Evolutionary conservation across 176 grass and related monocot genomes (phyloP).

Genomic region (Coix lacrymajobi): DNA sequence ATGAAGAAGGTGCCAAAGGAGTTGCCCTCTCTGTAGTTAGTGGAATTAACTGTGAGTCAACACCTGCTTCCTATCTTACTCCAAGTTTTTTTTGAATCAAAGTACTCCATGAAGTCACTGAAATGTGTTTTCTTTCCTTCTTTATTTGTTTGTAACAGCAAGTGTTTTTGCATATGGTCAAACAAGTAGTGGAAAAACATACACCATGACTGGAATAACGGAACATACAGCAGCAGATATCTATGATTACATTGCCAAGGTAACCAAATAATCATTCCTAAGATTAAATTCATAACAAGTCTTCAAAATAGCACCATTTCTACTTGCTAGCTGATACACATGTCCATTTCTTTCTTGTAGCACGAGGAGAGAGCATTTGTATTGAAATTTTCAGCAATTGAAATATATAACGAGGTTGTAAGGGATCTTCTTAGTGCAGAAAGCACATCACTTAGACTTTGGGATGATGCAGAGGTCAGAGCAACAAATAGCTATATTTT

Average conservation of each 20-base stretch:
- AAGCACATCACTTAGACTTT: conserved; percentile 63
- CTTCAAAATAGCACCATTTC: neutral
- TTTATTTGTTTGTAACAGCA: conserved; percentile 36
- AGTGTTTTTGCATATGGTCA: conserved; percentile 99
- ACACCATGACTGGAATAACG: conserved; percentile 96
- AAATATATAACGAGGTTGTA: conserved; percentile 95
- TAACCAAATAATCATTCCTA: conserved; percentile 15
- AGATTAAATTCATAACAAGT: neutral
- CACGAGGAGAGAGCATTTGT: conserved; percentile 95
- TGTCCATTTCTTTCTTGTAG: conserved; percentile 39
- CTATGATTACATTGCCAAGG: conserved; percentile 91
- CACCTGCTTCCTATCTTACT: conserved; percentile 6
- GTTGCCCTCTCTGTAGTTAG: conserved; percentile 94
- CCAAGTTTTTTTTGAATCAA: neutral
- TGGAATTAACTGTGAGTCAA: conserved; percentile 88
- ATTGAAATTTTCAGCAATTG: conserved; percentile 89
- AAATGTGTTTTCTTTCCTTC: neutral
- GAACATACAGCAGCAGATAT: conserved; percentile 84
- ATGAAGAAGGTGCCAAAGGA: conserved; percentile 72
- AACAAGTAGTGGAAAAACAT: conserved; percentile 99
- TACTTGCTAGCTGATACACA: neutral
- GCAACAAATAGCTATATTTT: neutral
- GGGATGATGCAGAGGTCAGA: conserved; percentile 86
- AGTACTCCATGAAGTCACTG: neutral
- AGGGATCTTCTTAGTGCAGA: conserved; percentile 80